Evolutionary conservation across 495 filamentous ascomycete species (phyloP), one percentile per base, ranked within the genome.

Genomic region (Trichodelitschia bisporula): DNA sequence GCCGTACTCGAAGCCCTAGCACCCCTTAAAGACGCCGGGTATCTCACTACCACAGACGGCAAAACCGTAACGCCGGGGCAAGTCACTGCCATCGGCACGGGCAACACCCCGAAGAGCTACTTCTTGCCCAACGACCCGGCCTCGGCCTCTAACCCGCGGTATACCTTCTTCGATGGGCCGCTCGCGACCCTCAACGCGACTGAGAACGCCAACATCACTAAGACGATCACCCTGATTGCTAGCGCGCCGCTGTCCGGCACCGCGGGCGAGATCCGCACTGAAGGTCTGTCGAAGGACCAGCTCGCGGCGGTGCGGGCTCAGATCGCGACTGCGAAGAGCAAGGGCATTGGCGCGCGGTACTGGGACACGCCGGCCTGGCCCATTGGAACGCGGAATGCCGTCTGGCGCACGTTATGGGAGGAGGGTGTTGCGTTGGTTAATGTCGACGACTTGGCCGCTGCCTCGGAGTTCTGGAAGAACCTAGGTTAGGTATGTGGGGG

Each of bases 131-230:
- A 61, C 19, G n/a, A n/a, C n/a, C 30, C 45, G 4, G 28, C 20
- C 6, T 14, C 34, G 11, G n/a, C 20, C 13, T 18, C 28, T 2
- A 17, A 28, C 4, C 43, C 58, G 13, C 53, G 69, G 8, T 60
- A 69, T 44, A 63, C 63, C 33, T 74, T 72, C 52, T 72, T 57
- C 42, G 69, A 74, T 36, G 67, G 57, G 0, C 64, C 59, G 10
- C 54, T 72, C 14, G 48, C 57, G 2, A 34, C 47, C 2, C 53
- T 71, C 5, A 42, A 38, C 26, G 50, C 50, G 15, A 44, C 54
- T 3, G 34, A 43, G 29, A 57, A 55, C 33, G 35, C 41, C 18
- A 54, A 58, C 26, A 44, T 50, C 29, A 49, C 46, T 4, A 18
- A 34, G 4, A 21, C 18, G 16, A 36, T 47, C 33, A 35, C 36